Conservation (phyloP, 2,329 filamentous ascomycete species). For the Stagonosporopsis chrysanthemi region DNA sequence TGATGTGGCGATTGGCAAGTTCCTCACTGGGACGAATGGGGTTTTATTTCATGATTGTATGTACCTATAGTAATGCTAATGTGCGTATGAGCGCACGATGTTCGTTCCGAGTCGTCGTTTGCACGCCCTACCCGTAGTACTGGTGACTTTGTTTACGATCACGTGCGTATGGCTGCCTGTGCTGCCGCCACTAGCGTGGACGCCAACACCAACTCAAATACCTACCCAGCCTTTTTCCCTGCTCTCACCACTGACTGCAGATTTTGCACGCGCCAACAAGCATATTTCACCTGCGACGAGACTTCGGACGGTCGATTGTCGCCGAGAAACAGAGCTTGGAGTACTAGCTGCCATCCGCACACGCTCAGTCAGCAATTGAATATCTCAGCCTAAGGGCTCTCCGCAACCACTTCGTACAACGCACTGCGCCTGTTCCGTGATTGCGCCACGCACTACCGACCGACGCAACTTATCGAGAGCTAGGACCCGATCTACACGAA, state of each 20-base stretch:
- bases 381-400: conserved; percentile 30
- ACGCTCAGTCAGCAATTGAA: conserved; percentile 31
- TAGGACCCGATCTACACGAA: conserved; percentile 22
- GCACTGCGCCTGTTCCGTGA: conserved; percentile 29
- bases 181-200: conserved; percentile 16
- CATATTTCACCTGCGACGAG: conserved; percentile 18
- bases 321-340: conserved; percentile 16
- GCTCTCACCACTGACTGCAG: conserved; percentile 17
- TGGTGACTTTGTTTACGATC: not conserved
- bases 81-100: conserved; percentile 9
- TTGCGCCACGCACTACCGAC: conserved; percentile 29
- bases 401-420: conserved; percentile 27
- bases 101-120: not conserved
- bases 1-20: not conserved
- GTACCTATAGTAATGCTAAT: conserved; percentile 14
- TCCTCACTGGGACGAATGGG: not conserved
- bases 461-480: conserved; percentile 36
- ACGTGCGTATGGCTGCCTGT: conserved; percentile 3
- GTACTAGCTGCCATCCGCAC: conserved; percentile 25
- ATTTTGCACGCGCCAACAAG: conserved; percentile 22
- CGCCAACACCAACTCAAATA: conserved; percentile 11
- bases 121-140: not conserved
- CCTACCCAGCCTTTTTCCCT: conserved; percentile 11
- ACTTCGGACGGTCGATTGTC: conserved; percentile 24
- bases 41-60: conserved; percentile 6